These are phyloP conservation scores for Amanita rubescens DNA, from an alignment of 768 basidiomycete species.

Conservation along the genomic window DNA sequence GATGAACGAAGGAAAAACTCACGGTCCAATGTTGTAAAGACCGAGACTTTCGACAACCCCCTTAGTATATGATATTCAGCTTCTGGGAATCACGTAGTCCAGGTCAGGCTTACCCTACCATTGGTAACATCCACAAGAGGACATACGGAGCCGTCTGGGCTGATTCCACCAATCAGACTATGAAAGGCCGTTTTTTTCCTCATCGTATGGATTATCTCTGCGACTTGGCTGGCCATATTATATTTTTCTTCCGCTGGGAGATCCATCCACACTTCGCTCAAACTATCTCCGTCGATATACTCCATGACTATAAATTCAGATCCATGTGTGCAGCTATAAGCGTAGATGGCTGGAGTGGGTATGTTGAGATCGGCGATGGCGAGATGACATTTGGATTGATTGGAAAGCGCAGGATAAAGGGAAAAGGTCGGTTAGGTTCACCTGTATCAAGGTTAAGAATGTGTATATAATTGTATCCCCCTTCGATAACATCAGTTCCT, in stretches of 20 bases:
- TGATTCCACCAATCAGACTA: background rate
- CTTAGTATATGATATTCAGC: background rate
- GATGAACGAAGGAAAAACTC: background rate
- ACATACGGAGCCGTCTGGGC: background rate
- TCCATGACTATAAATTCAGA: background rate
- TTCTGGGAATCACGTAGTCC: background rate
- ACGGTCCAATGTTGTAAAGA: background rate
- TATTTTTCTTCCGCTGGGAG: background rate
- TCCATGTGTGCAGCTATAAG: background rate
- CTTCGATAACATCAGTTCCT: too few species aligned
- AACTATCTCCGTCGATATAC: background rate
- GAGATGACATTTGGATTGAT: background rate
- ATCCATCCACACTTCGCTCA: background rate
- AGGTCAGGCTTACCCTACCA: background rate
- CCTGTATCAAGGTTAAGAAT: too few species aligned
- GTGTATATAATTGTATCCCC: too few species aligned
- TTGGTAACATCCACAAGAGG: background rate
- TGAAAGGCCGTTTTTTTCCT: background rate
- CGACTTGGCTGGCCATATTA: too few species aligned
- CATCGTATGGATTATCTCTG: too few species aligned
- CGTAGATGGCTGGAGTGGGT: too few species aligned
- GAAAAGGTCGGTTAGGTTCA: too few species aligned
- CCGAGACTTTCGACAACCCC: background rate
- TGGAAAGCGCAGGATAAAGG: background rate
- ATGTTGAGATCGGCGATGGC: background rate